These are phyloP conservation scores for Juglanconis oblonga DNA, from an alignment of 2,329 filamentous ascomycete genomes.

Conservation along the genomic window DNA sequence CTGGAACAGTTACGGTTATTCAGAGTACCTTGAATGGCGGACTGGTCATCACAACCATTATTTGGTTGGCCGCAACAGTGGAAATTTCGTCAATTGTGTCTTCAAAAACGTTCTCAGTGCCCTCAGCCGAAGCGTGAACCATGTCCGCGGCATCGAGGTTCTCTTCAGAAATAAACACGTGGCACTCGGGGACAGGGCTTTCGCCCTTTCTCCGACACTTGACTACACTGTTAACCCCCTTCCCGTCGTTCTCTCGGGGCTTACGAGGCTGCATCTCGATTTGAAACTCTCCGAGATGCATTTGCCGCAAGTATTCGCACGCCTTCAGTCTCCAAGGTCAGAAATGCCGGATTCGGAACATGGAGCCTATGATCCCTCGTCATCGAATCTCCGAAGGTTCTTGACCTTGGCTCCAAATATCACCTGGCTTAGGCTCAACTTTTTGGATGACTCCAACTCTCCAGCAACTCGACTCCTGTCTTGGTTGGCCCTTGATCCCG, in stretches of 20 bases:
- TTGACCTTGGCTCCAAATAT: constrained; percentile 40
- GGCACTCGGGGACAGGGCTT: constrained; percentile 39
- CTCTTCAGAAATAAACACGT: constrained; percentile 33
- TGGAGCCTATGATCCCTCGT: constrained; percentile 11
- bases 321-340: no score
- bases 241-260: constrained; percentile 38
- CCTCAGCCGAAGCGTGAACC: constrained; percentile 36
- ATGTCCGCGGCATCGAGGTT: constrained; percentile 44
- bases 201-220: constrained; percentile 41
- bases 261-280: constrained; percentile 44
- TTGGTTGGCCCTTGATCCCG: constrained; percentile 34
- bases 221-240: constrained; percentile 29
- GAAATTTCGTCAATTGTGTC: constrained; percentile 29
- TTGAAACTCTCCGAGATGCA: no score
- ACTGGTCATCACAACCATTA: neutral
- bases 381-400: constrained; percentile 32
- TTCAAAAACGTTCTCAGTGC: constrained; percentile 42
- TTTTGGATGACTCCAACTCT: constrained; percentile 21
- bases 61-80: neutral
- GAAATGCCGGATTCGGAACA: neutral
- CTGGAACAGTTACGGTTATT: constrained; percentile 37
- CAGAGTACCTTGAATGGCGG: neutral
- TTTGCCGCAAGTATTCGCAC: no score
- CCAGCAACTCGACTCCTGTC: constrained; percentile 29
- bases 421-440: constrained; percentile 53